phyloP scores from a whole-genome alignment of 768 basidiomycete species.

The Lyophyllum semitale region DNA sequence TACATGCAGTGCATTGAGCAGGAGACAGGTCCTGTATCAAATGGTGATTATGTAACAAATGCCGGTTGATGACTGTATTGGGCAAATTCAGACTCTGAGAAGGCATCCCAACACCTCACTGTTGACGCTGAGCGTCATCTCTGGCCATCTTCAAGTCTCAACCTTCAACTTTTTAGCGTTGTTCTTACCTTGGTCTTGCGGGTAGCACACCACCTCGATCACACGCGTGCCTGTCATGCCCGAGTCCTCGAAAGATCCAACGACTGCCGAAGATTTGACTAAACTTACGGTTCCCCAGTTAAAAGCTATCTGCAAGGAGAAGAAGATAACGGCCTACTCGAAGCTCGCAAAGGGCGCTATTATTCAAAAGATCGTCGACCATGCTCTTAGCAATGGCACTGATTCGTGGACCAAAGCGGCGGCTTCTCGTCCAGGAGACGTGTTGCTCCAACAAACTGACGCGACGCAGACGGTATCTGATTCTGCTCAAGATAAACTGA shows the following conservation, averaged over 20 bases:
- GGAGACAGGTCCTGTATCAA: no score
- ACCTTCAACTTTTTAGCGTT: no score
- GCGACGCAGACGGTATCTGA: not conserved
- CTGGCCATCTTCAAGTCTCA: no score
- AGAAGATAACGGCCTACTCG: slow-evolving; percentile 61
- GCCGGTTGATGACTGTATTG: no score
- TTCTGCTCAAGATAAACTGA: not conserved
- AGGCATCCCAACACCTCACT: no score
- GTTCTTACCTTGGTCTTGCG: no score
- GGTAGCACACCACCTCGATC: no score
- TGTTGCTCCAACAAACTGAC: not conserved
- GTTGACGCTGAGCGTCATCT: no score
- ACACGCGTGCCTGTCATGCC: not conserved
- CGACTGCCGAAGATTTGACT: slow-evolving; percentile 29
- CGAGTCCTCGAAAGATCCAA: not conserved
- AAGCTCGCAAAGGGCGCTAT: slow-evolving; percentile 63
- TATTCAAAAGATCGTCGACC: slow-evolving; percentile 46
- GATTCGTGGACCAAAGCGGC: not conserved
- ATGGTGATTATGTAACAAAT: no score
- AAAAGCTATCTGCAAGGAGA: slow-evolving; percentile 69
- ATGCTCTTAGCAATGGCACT: not conserved
- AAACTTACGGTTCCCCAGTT: slow-evolving; percentile 64
- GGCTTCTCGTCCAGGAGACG: not conserved
- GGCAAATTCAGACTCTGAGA: no score
- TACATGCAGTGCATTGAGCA: no score